Evolutionary conservation across 306 rosid genomes (phyloP).

Genomic region (Cyamopsis tetragonoloba): DNA sequence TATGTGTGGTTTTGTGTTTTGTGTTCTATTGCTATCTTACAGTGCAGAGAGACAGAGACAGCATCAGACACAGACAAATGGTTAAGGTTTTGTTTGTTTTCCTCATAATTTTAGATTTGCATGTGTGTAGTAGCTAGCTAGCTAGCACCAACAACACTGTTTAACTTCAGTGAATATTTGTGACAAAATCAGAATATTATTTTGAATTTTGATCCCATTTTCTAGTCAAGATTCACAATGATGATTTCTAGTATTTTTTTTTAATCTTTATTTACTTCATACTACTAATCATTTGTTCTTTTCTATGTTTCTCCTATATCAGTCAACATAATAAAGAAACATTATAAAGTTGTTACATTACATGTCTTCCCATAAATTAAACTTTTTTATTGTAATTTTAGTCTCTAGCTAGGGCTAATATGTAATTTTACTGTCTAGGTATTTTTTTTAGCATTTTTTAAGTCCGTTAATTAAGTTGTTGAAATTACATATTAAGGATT

Average conservation of each 20-base stretch:
- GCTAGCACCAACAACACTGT: neutral
- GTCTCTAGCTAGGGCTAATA: too few species aligned
- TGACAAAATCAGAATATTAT: too few species aligned
- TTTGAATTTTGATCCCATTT: neutral
- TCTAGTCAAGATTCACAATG: neutral
- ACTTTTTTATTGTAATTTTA: too few species aligned
- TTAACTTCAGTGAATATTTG: neutral
- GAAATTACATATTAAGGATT: too few species aligned
- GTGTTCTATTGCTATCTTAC: slow-evolving; percentile 17
- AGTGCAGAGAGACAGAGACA: neutral
- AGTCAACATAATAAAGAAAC: neutral
- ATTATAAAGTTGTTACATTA: neutral
- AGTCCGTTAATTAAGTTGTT: too few species aligned
- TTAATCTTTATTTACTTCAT: neutral
- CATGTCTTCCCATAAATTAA: too few species aligned
- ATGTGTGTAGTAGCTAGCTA: too few species aligned
- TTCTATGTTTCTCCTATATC: neutral
- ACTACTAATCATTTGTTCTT: slow-evolving; percentile 31
- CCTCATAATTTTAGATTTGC: slow-evolving; percentile 24
- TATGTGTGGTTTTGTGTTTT: neutral
- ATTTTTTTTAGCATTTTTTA: too few species aligned
- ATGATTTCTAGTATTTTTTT: neutral
- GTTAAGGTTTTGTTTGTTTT: slow-evolving; percentile 9
- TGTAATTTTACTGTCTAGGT: too few species aligned
- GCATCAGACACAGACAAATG: slow-evolving; percentile 7